phyloP scores from a whole-genome alignment of 176 grass and related monocot species.

The Phragmites australis region DNA sequence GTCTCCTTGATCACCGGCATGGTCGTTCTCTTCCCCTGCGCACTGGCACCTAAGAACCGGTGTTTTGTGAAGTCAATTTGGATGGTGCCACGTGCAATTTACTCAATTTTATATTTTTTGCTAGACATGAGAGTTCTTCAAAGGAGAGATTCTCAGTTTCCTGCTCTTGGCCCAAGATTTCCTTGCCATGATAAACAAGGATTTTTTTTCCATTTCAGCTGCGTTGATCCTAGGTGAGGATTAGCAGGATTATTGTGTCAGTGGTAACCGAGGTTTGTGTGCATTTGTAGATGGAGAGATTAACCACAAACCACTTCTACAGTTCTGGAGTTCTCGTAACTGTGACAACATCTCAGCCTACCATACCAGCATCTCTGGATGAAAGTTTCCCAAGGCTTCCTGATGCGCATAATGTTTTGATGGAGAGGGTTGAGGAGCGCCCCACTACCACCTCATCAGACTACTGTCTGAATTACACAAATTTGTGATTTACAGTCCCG shows the following conservation, averaged over 20 bases:
- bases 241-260: not conserved
- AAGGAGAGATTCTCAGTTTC: not conserved
- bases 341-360: conserved; percentile 43
- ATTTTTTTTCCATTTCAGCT: conserved; percentile 4
- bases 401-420: conserved; percentile 37
- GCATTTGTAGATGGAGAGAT: conserved; percentile 48
- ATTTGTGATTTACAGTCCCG: too few species aligned
- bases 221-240: conserved; percentile 19
- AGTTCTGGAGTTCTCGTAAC: conserved; percentile 43
- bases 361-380: conserved; percentile 38
- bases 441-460: conserved; percentile 22
- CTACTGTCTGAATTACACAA: too few species aligned
- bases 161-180: not conserved
- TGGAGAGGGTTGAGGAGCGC: conserved; percentile 45
- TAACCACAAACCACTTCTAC: conserved; percentile 36
- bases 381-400: conserved; percentile 45
- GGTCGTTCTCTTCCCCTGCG: not conserved
- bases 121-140: not conserved
- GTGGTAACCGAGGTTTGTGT: not conserved
- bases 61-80: not conserved
- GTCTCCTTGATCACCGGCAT: too few species aligned
- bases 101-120: not conserved
- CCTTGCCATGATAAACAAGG: not conserved
- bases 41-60: not conserved
- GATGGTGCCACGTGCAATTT: not conserved